A percentile compares a stretch with the other conserved stretches of the same genome.
Conservation (phyloP, 352 stramenopile genomes). For the Pythium biforme region DNA sequence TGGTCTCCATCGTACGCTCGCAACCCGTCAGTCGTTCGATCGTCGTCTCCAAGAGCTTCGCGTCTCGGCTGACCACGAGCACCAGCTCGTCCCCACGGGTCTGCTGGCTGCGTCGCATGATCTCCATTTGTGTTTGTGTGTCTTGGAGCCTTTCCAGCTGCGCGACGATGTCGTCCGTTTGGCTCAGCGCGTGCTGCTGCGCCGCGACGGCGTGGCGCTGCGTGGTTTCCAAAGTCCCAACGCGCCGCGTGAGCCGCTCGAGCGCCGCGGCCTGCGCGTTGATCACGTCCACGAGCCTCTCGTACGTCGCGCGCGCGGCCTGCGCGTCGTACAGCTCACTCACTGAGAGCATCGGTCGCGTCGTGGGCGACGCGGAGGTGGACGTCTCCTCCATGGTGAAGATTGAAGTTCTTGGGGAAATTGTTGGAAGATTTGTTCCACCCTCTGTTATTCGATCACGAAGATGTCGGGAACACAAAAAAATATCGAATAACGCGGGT, state of each 20-base stretch:
- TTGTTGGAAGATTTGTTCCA: not conserved
- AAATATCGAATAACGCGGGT: no score
- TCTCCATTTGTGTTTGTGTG: not conserved
- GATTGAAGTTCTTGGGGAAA: constrained; percentile 4
- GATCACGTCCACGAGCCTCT: constrained; percentile 61
- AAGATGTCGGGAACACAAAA: not conserved
- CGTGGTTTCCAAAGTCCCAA: constrained; percentile 33
- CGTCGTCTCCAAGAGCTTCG: not conserved
- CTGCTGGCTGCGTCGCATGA: not conserved
- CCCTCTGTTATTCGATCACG: not conserved
- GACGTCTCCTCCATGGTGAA: not conserved
- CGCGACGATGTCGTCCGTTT: constrained; percentile 20
- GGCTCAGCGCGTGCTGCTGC: constrained; percentile 25
- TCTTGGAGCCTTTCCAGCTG: constrained; percentile 19
- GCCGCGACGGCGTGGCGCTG: constrained; percentile 30
- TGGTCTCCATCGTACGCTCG: not conserved
- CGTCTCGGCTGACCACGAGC: constrained; percentile 10
- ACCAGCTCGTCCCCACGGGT: not conserved
- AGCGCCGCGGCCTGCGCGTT: constrained; percentile 53
- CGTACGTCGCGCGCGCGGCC: constrained; percentile 44
- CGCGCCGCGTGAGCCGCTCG: constrained; percentile 29
- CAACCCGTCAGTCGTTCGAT: not conserved
- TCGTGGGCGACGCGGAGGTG: no score
- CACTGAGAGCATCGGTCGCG: constrained; percentile 22
- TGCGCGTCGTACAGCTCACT: constrained; percentile 57